Evolutionary conservation across 2,329 filamentous ascomycete species (phyloP), one percentile per base, ranked within the genome.

Genomic region (Epichloe sibirici): DNA sequence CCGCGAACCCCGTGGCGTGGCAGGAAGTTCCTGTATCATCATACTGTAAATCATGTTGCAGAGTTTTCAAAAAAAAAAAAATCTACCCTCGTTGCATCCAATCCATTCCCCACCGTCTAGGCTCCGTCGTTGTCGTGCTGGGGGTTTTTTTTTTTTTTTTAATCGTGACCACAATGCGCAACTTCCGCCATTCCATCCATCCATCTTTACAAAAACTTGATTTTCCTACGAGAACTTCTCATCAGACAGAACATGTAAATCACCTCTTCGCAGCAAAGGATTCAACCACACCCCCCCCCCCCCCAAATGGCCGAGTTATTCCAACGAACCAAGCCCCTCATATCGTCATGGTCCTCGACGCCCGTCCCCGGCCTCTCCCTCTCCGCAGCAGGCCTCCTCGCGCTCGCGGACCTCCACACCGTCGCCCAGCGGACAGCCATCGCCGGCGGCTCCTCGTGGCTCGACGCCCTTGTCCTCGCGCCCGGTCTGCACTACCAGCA

Each of bases 401-500:
- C 76, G 7, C 73, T 84, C 15, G 80, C 80, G 3, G 78, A 83
- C 55, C 71, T 83, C 40, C 69, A 71, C 38, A 79, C 76, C 2
- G 69, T 82, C 28, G 75, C 77, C 5, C 68, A 75, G 46, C 73
- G 79, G 6, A 83, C 80, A 2, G 74, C 72, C 15, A 69, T 82
- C 45, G 74, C 71, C 2, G 80, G 80, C 28, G 77, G 76, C 3
- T 75, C 78, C 1, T 74, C 73, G 2, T 77, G 76, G 69, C 66
- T 80, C 0, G 81, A 83, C 61, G 68, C 68, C 7, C 68, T 84
- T 11, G 68, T 83, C 12, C 69, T 84, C 3, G 78, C 76, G 2
- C 81, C 81, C 0, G 81, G 81, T 0, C 61, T 83, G 49, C 81
- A 84, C 63, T 76, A 76, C 57, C 78, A 83, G 58, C 78, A 83